These are phyloP conservation scores for Ceratobasidium theobromae DNA, from an alignment of 1,284 basidiomycete species.

Conservation along the genomic window DNA sequence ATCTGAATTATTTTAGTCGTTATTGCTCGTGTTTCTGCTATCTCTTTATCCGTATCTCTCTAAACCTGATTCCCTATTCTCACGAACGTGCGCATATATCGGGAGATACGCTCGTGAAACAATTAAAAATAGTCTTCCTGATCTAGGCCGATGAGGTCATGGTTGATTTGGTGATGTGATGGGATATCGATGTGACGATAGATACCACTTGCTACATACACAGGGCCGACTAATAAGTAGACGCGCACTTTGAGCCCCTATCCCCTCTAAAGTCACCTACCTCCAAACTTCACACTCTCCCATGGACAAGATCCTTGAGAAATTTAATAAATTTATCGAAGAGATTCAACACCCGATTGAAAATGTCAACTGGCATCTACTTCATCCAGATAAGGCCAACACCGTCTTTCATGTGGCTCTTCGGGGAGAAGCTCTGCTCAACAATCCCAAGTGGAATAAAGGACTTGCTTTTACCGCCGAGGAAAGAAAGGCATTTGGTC, in stretches of 20 bases:
- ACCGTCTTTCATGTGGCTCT: conserved; percentile 51
- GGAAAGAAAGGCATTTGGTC: conserved; percentile 69
- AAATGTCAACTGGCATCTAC: conserved; percentile 11
- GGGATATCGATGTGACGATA: not conserved
- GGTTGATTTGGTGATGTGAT: conserved; percentile 17
- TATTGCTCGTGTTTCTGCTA: not conserved
- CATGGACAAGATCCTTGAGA: conserved; percentile 25
- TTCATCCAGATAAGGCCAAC: conserved; percentile 23
- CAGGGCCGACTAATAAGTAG: no score
- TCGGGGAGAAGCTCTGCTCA: conserved; percentile 61
- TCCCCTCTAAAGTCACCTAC: not conserved
- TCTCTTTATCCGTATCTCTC: not conserved
- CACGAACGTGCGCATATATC: not conserved
- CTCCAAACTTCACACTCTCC: not conserved
- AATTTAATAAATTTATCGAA: conserved; percentile 15
- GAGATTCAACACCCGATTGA: conserved; percentile 8
- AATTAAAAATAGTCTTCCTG: conserved; percentile 20
- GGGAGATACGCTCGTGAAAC: not conserved
- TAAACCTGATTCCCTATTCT: not conserved
- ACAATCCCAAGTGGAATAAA: conserved; percentile 44
- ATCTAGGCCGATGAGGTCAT: not conserved
- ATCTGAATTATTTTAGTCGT: not conserved
- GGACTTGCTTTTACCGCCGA: conserved; percentile 67
- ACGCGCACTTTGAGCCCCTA: no score
- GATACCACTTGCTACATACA: not conserved